Base-by-base conservation (phyloP, 2,329 filamentous ascomycete genomes). In the Microthyrium microscopicum region DNA sequence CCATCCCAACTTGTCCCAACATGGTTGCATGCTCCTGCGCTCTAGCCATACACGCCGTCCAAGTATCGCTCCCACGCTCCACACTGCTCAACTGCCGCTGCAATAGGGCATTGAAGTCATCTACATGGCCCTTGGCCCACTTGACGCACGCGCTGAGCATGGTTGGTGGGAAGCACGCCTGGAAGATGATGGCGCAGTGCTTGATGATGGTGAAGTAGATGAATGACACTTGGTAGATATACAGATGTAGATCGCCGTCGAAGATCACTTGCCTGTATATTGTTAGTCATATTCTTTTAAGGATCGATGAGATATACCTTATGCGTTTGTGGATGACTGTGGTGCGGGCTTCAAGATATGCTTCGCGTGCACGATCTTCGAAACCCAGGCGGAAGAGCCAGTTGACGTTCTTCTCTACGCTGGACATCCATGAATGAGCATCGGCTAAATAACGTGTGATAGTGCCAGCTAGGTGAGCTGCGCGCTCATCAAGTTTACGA, bases 111-210 rank as follows among this genome's bases (percentile, higher is more conserved):
- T 94, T 95, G 62, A 95, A 95, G 2, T 74, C 74, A 45, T 94
- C 85, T 2, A 95, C 73, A 50, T 92, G 76, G 45, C 89, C 78
- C 55, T 94, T 95, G n/a, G 84, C 85, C 89, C 89, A 98, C 50
- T 87, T 91, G 46, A 98, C 87, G 46, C 84, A 92, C 1, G 85
- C 84, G 47, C 83, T 92, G 68, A 89, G 91, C 62, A 89, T 82
- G 11, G 74, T 65, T 18, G 81, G 68, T 8, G 84, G 77, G 51
- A 95, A 95, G 40, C 54, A 57, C 34, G 64, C 61, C 49, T 92
- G 83, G 55, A 89, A 94, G 48, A 81, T 85, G 47, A 71, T 70
- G 39, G 95, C 79, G 0, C 89, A 95, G 56, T 95, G 94, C 45
- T 82, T 76, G 50, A 98, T 87, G 42, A 93, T 69, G 34, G 76